Evolutionary conservation across 306 rosid genomes (phyloP).

Genomic region (Gleditsia sinensis): DNA sequence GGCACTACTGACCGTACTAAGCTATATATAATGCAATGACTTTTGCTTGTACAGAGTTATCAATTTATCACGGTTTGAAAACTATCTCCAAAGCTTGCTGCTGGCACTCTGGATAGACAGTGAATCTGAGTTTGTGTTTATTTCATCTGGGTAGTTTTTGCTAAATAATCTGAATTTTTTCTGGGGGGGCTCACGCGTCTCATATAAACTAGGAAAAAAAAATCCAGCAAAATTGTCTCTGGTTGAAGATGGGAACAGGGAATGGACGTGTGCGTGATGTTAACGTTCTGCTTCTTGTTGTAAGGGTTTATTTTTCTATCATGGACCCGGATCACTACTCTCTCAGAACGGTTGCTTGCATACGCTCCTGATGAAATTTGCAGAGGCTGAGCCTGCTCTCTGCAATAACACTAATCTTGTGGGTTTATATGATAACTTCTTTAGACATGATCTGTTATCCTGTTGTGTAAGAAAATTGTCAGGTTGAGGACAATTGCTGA

Average conservation of each 20-base stretch:
- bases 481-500: too few species aligned
- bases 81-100: conserved; percentile 18
- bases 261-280: too few species aligned
- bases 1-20: background rate
- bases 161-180: background rate
- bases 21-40: too few species aligned
- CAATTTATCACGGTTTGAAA: background rate
- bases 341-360: background rate
- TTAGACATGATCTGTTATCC: background rate
- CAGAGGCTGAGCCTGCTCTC: background rate
- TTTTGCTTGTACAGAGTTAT: too few species aligned
- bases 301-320: background rate
- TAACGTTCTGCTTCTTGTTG: background rate
- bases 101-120: background rate
- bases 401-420: background rate
- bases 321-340: background rate
- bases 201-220: background rate
- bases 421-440: background rate
- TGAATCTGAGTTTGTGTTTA: background rate
- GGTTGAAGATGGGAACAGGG: too few species aligned
- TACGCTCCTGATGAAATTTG: background rate
- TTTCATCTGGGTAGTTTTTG: background rate
- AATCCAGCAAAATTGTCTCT: background rate
- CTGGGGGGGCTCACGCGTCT: background rate
- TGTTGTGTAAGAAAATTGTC: background rate